phyloP scores from a whole-genome alignment of 2,329 filamentous ascomycete species.

The Lachnellula subtilissima region DNA sequence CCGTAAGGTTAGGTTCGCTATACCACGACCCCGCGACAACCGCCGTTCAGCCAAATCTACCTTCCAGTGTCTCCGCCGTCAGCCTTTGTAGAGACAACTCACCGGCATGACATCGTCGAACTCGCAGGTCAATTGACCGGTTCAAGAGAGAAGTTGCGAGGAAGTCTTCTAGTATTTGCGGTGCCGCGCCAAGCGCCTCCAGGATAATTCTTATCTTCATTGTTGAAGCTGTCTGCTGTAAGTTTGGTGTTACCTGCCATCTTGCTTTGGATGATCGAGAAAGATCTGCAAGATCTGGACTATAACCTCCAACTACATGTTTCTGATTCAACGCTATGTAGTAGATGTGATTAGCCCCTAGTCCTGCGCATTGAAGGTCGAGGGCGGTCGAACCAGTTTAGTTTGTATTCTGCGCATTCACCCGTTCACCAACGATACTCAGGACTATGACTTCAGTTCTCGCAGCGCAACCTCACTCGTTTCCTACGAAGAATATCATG shows the following conservation, averaged over 20 bases:
- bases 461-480: slow-evolving; percentile 23
- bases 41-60: not conserved
- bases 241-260: not conserved
- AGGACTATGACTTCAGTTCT: slow-evolving; percentile 32
- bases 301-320: not conserved
- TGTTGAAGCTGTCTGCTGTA: not conserved
- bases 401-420: not conserved
- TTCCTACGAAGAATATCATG: slow-evolving; percentile 23
- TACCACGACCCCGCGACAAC: not conserved
- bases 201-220: not conserved
- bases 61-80: not conserved
- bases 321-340: not conserved
- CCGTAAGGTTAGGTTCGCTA: no score
- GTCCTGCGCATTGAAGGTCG: not conserved
- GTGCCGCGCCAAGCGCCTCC: not conserved
- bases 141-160: slow-evolving; percentile 11
- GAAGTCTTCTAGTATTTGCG: not conserved
- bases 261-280: not conserved
- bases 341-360: not conserved
- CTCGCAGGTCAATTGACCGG: slow-evolving; percentile 18
- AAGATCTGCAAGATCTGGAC: not conserved
- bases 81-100: slow-evolving; percentile 2
- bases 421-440: not conserved
- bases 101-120: slow-evolving; percentile 20
- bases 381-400: not conserved